Base-by-base conservation (phyloP, 306 rosid genomes). In the Cicer yamashitae region DNA sequence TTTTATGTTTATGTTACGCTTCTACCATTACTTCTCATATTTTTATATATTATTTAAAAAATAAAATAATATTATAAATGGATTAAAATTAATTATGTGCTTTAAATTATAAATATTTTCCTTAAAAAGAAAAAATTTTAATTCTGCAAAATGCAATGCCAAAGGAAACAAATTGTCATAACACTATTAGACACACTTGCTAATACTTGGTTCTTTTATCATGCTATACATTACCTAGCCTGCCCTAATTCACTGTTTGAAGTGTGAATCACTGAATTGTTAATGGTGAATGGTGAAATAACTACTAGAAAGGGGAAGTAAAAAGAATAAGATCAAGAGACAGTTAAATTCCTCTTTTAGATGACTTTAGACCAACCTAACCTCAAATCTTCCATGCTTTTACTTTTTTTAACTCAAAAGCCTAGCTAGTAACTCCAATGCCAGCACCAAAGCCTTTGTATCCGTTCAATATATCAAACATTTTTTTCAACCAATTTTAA, bases 311-410 rank as follows among this genome's bases (percentile, higher is more conserved):
- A 62, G 38, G 64, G 81, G 34, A 34, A 45, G 13, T 68, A 22
- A 62, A 76, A 76, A 76, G 81, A 81, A 76, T 70, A 70, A 64
- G 72, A 17, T 76, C 56, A 70, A 62, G 44, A 44, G 84, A 81
- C 69, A 61, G 54, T 18, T 60, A 34, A 40, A 6, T 75, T 39
- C 81, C 74, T 4, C 1, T 45, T 71, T 75, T 70, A 52, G 79
- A 47, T 73, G 39, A 8, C 67, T 73, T 37, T 38, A 64, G 39
- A 59, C 15, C 63, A 70, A 70, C 64, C 43, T 52, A 81, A 76
- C 81, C 8, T 37, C 14, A 81, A 70, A 43, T 37, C 77, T 34
- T 74, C 47, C 76, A 20, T 17, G 37, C 46, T 46, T 52, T 81
- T 52, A 53, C 80, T 34, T 68, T 59, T n/a, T 59, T 53, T 45